Evolutionary conservation across 768 basidiomycete genomes (phyloP).

Genomic region (Solioccasus polychromus): DNA sequence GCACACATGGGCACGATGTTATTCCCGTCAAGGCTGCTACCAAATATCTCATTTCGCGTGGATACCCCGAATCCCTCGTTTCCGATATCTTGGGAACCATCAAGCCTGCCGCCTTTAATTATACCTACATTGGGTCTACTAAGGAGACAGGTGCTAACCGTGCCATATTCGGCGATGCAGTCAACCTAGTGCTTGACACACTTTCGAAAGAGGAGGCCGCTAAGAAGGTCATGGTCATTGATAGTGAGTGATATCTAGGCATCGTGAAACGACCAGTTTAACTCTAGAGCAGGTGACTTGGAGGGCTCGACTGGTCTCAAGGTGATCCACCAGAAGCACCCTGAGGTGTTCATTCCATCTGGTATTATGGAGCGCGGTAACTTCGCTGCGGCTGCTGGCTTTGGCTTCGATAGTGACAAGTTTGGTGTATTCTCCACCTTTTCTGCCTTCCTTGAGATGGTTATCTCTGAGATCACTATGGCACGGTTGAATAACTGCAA

Average conservation of each 20-base stretch:
- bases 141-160: conserved; percentile 80
- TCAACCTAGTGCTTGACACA: conserved; percentile 71
- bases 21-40: conserved; percentile 79
- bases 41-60: conserved; percentile 65
- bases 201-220: conserved; percentile 74
- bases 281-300: conserved; percentile 55
- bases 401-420: conserved; percentile 79
- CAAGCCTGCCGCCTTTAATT: conserved; percentile 53
- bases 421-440: conserved; percentile 90
- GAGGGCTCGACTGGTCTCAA: conserved; percentile 90
- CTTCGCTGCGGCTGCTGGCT: conserved; percentile 81
- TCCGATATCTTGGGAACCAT: conserved; percentile 59
- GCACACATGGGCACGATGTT: conserved; percentile 79
- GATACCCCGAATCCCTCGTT: conserved; percentile 48
- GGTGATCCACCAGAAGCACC: conserved; percentile 85
- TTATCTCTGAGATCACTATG: conserved; percentile 87
- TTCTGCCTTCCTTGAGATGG: conserved; percentile 91
- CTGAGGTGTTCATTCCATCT: conserved; percentile 82
- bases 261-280: background rate
- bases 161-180: conserved; percentile 82
- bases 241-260: conserved; percentile 47
- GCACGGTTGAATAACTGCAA: conserved; percentile 89
- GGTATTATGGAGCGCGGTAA: conserved; percentile 88
- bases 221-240: conserved; percentile 83
- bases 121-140: conserved; percentile 66